Evolutionary conservation across 768 basidiomycete genomes (phyloP).

Genomic region (Sarcomyxa edulis): DNA sequence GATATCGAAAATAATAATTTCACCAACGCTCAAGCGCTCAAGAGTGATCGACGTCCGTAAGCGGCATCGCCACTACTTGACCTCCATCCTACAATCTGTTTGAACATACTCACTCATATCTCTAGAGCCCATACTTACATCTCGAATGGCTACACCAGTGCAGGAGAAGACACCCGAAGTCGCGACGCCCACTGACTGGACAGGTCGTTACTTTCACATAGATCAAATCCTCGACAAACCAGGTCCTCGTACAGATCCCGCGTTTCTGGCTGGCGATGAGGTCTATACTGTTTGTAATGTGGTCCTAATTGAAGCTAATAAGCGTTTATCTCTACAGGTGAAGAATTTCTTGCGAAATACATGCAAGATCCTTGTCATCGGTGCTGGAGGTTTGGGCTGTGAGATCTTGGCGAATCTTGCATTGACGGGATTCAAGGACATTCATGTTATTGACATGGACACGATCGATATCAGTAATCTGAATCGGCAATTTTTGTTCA

Average conservation of each 20-base stretch:
- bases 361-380: constrained; percentile 95
- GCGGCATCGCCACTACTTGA: too few relatives aligned
- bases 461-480: constrained; percentile 99
- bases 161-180: constrained; percentile 2
- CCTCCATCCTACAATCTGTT: too few relatives aligned
- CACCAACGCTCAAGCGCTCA: too few relatives aligned
- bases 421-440: constrained; percentile 94
- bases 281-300: constrained; percentile 35
- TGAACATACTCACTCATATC: too few relatives aligned
- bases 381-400: constrained; percentile 95
- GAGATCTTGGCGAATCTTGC: constrained; percentile 98
- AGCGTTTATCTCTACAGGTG: constrained; percentile 44
- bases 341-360: constrained; percentile 80
- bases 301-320: constrained; percentile 2
- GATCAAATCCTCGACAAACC: constrained; percentile 82
- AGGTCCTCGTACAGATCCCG: constrained; percentile 86
- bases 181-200: constrained; percentile 28
- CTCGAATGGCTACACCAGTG: too few relatives aligned
- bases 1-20: too few relatives aligned
- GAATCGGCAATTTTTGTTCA: constrained; percentile 96
- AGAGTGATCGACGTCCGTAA: too few relatives aligned
- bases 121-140: too few relatives aligned
- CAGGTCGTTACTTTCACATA: constrained; percentile 70
- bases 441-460: constrained; percentile 99
- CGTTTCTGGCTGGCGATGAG: constrained; percentile 75